These are phyloP conservation scores for Xylaria sp. DNA, from an alignment of 495 filamentous ascomycete genomes.

Conservation along the genomic window DNA sequence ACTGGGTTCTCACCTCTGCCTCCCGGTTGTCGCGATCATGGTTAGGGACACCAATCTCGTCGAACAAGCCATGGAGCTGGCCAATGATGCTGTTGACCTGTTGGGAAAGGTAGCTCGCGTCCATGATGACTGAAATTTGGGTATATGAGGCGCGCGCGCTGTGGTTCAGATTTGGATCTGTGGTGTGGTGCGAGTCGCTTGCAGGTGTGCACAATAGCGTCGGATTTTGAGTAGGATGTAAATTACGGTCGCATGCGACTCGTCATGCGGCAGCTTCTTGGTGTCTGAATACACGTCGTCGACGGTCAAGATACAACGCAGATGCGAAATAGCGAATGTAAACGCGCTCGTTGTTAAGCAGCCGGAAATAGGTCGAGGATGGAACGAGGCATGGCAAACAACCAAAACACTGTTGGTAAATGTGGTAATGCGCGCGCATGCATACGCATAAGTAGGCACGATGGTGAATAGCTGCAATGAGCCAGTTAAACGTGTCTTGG, in stretches of 20 bases:
- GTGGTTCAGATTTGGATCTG: not conserved
- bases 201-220: slow-evolving; percentile 9
- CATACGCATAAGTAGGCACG: slow-evolving; percentile 24
- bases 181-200: slow-evolving; percentile 4
- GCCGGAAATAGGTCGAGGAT: slow-evolving; percentile 27
- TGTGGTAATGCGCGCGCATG: slow-evolving; percentile 3
- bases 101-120: slow-evolving; percentile 88
- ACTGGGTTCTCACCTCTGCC: slow-evolving; percentile 68
- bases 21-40: slow-evolving; percentile 91
- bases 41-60: slow-evolving; percentile 89
- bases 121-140: slow-evolving; percentile 61
- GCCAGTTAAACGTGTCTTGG: slow-evolving; percentile 20
- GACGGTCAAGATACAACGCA: slow-evolving; percentile 1
- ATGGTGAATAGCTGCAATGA: slow-evolving; percentile 27
- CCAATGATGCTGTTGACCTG: slow-evolving; percentile 92
- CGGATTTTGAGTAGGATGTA: not conserved
- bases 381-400: slow-evolving; percentile 39
- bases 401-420: slow-evolving; percentile 32
- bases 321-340: slow-evolving; percentile 17
- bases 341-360: slow-evolving; percentile 30
- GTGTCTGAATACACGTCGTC: not conserved
- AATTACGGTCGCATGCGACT: slow-evolving; percentile 27
- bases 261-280: slow-evolving; percentile 24
- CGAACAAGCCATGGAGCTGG: slow-evolving; percentile 91
- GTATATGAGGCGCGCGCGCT: slow-evolving; percentile 9